Conservation (phyloP, 768 basidiomycete species). For the Tulasnella sp. region DNA sequence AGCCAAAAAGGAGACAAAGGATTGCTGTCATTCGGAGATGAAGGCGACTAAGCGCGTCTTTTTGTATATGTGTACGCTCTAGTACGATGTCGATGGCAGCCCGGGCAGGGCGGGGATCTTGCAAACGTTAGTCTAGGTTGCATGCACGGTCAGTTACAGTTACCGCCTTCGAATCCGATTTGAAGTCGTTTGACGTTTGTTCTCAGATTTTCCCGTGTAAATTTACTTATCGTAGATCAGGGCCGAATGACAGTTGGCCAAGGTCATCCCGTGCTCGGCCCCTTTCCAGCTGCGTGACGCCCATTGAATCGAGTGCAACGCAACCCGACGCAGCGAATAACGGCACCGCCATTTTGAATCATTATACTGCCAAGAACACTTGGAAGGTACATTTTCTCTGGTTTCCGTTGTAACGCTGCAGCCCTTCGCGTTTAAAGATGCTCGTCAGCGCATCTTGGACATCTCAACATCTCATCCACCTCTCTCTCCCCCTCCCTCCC, state of each 20-base stretch:
- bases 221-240: not conserved
- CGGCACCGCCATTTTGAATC: not conserved
- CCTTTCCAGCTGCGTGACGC: not conserved
- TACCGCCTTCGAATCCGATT: not conserved
- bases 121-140: not conserved
- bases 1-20: constrained; percentile 36
- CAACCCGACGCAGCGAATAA: not conserved
- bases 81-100: not conserved
- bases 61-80: not conserved
- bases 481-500: too few species aligned
- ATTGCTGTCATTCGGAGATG: constrained; percentile 40
- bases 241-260: not conserved
- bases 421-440: not conserved
- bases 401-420: not conserved
- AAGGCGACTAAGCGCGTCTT: constrained; percentile 26
- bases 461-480: too few species aligned
- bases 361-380: not conserved
- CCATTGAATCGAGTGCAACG: not conserved
- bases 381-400: not conserved
- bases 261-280: not conserved
- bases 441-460: too few species aligned
- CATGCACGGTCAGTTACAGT: not conserved
- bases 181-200: not conserved
- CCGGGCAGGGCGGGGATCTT: not conserved
- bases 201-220: not conserved